Evolutionary conservation across 2,329 filamentous ascomycete species (phyloP).

Genomic region (Claviceps spartinae): DNA sequence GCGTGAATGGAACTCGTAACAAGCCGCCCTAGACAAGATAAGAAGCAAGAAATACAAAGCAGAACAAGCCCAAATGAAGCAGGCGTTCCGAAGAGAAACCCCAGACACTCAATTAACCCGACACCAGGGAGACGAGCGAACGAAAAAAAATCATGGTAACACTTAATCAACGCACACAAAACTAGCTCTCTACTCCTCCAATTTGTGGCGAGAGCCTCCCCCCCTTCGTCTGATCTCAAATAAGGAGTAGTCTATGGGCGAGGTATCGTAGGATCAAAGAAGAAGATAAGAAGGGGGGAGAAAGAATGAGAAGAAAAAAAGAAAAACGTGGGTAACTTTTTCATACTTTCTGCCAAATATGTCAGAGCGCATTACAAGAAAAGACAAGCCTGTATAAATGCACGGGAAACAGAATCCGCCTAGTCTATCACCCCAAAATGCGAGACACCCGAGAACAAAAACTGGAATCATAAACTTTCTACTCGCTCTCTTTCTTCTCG

Average conservation of each 20-base stretch:
- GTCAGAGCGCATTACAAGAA: slow-evolving; percentile 6
- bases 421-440: slow-evolving; percentile 39
- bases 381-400: slow-evolving; percentile 30
- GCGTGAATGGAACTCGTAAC: no score
- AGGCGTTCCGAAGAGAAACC: background rate
- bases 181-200: slow-evolving; percentile 10
- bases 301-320: background rate
- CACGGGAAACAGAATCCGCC: slow-evolving; percentile 30
- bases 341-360: slow-evolving; percentile 29
- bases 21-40: background rate
- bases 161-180: slow-evolving; percentile 1
- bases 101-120: background rate
- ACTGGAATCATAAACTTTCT: slow-evolving; percentile 19
- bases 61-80: background rate
- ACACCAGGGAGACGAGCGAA: background rate
- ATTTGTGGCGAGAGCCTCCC: slow-evolving; percentile 16
- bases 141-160: slow-evolving; percentile 2
- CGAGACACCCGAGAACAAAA: slow-evolving; percentile 22
- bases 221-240: slow-evolving; percentile 15
- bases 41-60: background rate
- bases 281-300: background rate
- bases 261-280: slow-evolving; percentile 34
- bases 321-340: slow-evolving; percentile 29
- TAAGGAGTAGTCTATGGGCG: slow-evolving; percentile 26
- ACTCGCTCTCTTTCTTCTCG: slow-evolving; percentile 40